These are phyloP conservation scores for Exophiala bonariae DNA, from an alignment of 2,329 filamentous ascomycete genomes.

Conservation along the genomic window DNA sequence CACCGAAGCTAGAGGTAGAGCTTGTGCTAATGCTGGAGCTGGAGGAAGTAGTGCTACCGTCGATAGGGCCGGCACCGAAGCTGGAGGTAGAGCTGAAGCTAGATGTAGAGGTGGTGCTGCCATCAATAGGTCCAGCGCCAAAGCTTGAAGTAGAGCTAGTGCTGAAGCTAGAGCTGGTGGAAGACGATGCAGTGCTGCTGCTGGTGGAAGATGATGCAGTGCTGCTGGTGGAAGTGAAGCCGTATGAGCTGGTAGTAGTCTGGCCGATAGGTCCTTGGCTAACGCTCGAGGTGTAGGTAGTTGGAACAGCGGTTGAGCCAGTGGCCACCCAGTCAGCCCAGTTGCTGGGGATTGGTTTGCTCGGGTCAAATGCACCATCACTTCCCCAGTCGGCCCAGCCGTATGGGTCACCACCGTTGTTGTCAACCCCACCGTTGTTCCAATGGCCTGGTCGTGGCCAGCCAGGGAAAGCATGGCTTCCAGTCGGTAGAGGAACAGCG, in stretches of 20 bases:
- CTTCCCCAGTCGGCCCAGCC: slow-evolving; percentile 18
- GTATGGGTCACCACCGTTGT: slow-evolving; percentile 5
- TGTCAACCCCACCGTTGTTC: background rate
- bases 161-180: slow-evolving; percentile 4
- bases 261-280: slow-evolving; percentile 1
- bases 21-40: background rate
- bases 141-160: no score
- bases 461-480: slow-evolving; percentile 4
- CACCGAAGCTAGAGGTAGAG: background rate
- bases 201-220: slow-evolving; percentile 5
- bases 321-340: slow-evolving; percentile 14
- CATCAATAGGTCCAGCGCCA: background rate
- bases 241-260: background rate
- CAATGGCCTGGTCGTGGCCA: slow-evolving; percentile 2
- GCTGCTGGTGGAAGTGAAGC: no score
- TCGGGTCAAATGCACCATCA: slow-evolving; percentile 9
- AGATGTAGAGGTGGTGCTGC: background rate
- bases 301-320: slow-evolving; percentile 3
- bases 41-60: background rate
- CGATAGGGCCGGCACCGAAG: background rate
- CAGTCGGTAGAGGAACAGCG: slow-evolving; percentile 15
- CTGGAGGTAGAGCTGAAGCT: background rate
- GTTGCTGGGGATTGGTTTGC: slow-evolving; percentile 3
- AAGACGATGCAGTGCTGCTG: background rate
- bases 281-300: slow-evolving; percentile 4